Percentiles rank a stretch among this genome's conserved stretches.
Conservation (phyloP, 2,329 filamentous ascomycete genomes). For the Apiospora arundinis region DNA sequence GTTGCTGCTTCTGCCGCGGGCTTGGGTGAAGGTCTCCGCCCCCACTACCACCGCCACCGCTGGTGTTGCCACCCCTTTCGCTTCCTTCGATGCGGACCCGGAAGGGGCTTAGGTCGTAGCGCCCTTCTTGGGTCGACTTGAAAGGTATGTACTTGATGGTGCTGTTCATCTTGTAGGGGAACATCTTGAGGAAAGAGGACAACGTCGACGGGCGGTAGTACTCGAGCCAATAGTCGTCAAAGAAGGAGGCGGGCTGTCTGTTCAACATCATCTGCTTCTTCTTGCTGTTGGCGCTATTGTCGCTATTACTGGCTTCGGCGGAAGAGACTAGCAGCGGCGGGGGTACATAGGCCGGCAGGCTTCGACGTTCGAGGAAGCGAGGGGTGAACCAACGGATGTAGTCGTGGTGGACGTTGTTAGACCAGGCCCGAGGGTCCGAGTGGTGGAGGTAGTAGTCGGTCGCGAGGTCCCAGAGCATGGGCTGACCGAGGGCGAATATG, state of each 20-base stretch:
- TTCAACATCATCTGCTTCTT: constrained; percentile 41
- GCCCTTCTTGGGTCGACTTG: constrained; percentile 72
- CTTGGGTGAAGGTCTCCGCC: constrained; percentile 54
- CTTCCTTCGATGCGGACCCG: constrained; percentile 70
- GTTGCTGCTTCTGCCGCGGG: constrained; percentile 60
- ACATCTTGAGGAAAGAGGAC: constrained; percentile 91
- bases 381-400: constrained; percentile 93
- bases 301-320: not conserved
- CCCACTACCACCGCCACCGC: not conserved
- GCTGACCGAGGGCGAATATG: constrained; percentile 83
- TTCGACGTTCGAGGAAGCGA: constrained; percentile 68
- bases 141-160: constrained; percentile 84
- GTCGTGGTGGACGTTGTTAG: constrained; percentile 64
- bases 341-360: constrained; percentile 57
- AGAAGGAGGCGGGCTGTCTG: constrained; percentile 61
- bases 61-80: not conserved
- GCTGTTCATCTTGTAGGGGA: constrained; percentile 90
- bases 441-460: constrained; percentile 98
- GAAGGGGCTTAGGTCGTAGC: constrained; percentile 89
- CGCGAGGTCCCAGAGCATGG: constrained; percentile 94
- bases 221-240: constrained; percentile 97
- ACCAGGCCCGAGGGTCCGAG: constrained; percentile 77
- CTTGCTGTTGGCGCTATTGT: not conserved
- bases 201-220: constrained; percentile 90
- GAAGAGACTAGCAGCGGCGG: constrained; percentile 24